Evolutionary conservation across 1,139 yeast species (phyloP).

Genomic region (Arxiozyma heterogenica): DNA sequence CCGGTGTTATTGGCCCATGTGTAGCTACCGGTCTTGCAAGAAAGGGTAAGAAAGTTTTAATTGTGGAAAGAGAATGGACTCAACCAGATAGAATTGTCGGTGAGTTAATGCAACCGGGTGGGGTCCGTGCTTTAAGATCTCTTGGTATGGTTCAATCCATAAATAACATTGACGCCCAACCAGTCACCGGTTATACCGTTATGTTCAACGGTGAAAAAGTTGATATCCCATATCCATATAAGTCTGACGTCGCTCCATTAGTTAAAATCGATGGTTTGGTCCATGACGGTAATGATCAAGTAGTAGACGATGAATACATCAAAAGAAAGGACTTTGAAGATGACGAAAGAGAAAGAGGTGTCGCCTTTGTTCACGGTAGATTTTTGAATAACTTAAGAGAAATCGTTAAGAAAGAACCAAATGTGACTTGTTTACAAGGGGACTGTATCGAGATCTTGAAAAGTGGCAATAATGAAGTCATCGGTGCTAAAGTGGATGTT

Average conservation of each 20-base stretch:
- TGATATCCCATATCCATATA: constrained; percentile 62
- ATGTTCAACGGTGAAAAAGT: constrained; percentile 52
- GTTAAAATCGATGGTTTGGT: constrained; percentile 49
- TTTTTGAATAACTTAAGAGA: constrained; percentile 68
- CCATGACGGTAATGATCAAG: constrained; percentile 44
- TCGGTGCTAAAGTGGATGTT: constrained; percentile 53
- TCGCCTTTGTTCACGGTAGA: constrained; percentile 86
- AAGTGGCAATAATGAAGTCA: constrained; percentile 45
- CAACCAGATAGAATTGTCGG: constrained; percentile 96
- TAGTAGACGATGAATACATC: constrained; percentile 43
- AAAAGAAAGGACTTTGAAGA: constrained; percentile 46
- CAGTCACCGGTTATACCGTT: constrained; percentile 73
- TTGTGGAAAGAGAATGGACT: constrained; percentile 79
- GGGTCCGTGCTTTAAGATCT: constrained; percentile 68
- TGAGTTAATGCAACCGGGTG: constrained; percentile 93
- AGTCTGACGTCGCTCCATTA: constrained; percentile 39
- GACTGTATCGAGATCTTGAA: constrained; percentile 60
- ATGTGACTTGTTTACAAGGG: constrained; percentile 73
- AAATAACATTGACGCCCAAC: constrained; percentile 72
- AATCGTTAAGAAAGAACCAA: constrained; percentile 59
- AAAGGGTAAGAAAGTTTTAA: constrained; percentile 65
- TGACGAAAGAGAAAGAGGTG: constrained; percentile 61
- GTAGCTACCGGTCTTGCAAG: constrained; percentile 84
- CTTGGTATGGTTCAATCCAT: constrained; percentile 76
- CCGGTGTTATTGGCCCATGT: constrained; percentile 94